Conservation (phyloP, 75 land plant genomes). For the Pseudotsuga menziesii region DNA sequence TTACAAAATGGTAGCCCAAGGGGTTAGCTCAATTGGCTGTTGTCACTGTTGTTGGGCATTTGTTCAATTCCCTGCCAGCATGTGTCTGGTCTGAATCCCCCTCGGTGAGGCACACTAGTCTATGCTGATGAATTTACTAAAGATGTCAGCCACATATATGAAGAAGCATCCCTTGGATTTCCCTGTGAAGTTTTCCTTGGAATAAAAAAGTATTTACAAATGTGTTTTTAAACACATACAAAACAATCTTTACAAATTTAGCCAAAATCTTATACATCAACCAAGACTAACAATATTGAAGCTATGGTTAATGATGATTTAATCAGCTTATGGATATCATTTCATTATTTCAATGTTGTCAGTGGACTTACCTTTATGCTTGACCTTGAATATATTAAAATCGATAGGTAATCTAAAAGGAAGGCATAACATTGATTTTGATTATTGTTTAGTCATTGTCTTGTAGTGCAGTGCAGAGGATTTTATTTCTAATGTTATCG, state of each 20-base stretch:
- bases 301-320: not conserved
- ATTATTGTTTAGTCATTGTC: not conserved
- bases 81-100: too few relatives aligned
- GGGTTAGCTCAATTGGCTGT: too few relatives aligned
- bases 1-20: too few relatives aligned
- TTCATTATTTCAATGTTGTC: not conserved
- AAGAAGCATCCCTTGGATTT: too few relatives aligned
- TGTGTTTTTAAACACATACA: not conserved
- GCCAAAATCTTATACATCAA: not conserved
- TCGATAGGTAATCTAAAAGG: not conserved
- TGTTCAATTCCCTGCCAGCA: too few relatives aligned
- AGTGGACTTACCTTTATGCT: not conserved
- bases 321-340: not conserved
- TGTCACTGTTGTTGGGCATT: too few relatives aligned
- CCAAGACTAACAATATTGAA: not conserved
- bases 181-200: too few relatives aligned
- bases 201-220: too few relatives aligned
- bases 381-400: not conserved
- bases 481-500: not conserved
- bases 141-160: too few relatives aligned
- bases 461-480: not conserved
- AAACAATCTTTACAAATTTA: not conserved
- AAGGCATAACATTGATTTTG: not conserved
- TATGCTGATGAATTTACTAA: too few relatives aligned
- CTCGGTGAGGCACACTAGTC: too few relatives aligned